Evolutionary conservation across 176 grass and related monocot genomes (phyloP).

Genomic region (Aechmea fasciata): DNA sequence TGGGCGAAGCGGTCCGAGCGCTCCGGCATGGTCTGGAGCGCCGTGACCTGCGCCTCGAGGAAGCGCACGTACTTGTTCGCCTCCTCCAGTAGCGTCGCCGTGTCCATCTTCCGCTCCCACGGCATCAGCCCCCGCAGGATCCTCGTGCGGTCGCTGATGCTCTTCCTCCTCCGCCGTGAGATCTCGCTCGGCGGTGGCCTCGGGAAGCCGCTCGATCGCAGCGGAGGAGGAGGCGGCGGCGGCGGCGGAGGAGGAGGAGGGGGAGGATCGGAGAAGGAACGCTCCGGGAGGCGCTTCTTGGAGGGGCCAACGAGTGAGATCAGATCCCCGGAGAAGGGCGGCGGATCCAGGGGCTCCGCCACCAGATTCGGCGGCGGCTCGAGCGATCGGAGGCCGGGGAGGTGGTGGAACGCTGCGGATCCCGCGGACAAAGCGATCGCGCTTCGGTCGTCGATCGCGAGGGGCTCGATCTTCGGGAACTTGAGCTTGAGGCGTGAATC

Average conservation of each 20-base stretch:
- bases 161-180: conserved; percentile 18
- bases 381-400: conserved; percentile 8
- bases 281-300: conserved; percentile 6
- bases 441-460: neutral
- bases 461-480: neutral
- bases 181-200: conserved; percentile 12
- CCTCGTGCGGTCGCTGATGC: conserved; percentile 14
- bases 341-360: neutral
- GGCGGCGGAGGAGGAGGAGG: neutral
- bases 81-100: conserved; percentile 14
- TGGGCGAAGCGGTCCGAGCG: neutral
- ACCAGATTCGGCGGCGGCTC: neutral
- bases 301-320: neutral
- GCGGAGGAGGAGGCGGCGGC: neutral
- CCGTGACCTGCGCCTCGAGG: conserved; percentile 16
- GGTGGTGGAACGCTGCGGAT: conserved; percentile 6
- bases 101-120: conserved; percentile 24
- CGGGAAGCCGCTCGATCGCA: no score
- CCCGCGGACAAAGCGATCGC: neutral
- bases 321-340: neutral
- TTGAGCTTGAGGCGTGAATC: neutral
- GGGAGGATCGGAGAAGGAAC: neutral
- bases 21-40: conserved; percentile 8
- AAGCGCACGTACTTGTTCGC: conserved; percentile 23
- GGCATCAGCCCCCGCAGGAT: conserved; percentile 20